Evolutionary conservation across 208 protist genomes (phyloP).

Genomic region (Vickermania spadyakhi): DNA sequence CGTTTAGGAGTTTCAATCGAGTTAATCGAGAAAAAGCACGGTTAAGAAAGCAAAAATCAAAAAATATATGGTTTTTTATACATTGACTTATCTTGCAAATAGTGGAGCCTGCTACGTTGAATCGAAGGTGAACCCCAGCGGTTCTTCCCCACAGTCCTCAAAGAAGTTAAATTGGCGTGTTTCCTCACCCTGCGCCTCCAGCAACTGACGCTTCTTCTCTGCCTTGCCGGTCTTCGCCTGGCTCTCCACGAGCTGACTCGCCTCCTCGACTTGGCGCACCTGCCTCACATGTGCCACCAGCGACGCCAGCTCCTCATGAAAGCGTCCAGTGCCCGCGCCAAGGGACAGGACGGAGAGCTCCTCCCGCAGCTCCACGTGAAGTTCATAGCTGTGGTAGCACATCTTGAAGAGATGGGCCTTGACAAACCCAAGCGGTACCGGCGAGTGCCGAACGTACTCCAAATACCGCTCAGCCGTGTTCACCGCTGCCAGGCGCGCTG

Average conservation of each 20-base stretch:
- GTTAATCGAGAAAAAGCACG: no score
- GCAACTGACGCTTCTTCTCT: no score
- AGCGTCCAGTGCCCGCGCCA: background rate
- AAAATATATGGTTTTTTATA: no score
- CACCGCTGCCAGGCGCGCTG: conserved; percentile 34
- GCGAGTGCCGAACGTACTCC: conserved; percentile 29
- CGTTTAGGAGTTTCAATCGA: no score
- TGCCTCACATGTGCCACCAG: background rate
- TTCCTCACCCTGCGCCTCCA: no score
- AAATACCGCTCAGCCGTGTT: conserved; percentile 50
- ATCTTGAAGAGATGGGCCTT: conserved; percentile 89
- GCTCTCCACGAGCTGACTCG: background rate
- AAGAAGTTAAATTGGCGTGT: no score
- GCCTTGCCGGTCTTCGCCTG: background rate
- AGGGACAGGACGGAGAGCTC: conserved; percentile 8
- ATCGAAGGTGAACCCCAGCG: background rate
- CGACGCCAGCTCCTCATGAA: background rate
- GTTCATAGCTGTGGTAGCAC: conserved; percentile 73
- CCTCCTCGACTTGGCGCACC: background rate
- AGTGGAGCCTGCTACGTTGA: no score
- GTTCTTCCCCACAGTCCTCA: no score
- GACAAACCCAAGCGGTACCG: conserved; percentile 54
- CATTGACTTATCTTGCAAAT: no score
- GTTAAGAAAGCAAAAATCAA: no score
- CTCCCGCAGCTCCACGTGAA: conserved; percentile 36